Evolutionary conservation across 2,329 filamentous ascomycete genomes (phyloP).

Genomic region (Metarhizium brunneum): DNA sequence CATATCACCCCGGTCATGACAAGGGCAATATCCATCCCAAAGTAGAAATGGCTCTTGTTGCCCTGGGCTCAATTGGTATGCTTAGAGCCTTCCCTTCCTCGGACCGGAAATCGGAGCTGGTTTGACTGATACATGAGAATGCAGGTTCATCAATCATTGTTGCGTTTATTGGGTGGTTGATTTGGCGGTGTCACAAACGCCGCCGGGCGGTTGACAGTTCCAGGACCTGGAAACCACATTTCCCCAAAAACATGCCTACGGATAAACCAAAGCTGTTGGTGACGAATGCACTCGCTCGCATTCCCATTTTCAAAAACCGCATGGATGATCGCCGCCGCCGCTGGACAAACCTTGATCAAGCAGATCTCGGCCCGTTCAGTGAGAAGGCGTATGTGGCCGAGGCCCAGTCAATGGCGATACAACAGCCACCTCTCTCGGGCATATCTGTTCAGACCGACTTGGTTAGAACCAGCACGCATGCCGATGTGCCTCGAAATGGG

Average conservation of each 20-base stretch:
- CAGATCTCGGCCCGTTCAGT: conserved; percentile 12
- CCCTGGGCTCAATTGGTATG: conserved; percentile 12
- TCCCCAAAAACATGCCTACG: neutral
- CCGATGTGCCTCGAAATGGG: neutral
- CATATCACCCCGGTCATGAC: neutral
- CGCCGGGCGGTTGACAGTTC: conserved; percentile 20
- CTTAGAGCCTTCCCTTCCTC: neutral
- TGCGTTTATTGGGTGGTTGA: conserved; percentile 34
- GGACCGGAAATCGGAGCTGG: neutral
- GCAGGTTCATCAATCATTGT: conserved; percentile 33
- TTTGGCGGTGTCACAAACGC: conserved; percentile 24
- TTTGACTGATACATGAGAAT: neutral
- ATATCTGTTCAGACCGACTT: conserved; percentile 10
- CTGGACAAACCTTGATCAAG: conserved; percentile 25
- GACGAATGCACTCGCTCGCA: conserved; percentile 12
- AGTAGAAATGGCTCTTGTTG: conserved; percentile 12
- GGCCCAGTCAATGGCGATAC: neutral
- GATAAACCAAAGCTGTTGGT: conserved; percentile 6
- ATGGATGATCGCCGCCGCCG: conserved; percentile 18
- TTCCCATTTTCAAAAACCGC: conserved; percentile 26
- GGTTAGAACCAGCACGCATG: conserved; percentile 3
- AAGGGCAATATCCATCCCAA: conserved; percentile 2
- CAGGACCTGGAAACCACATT: conserved; percentile 19
- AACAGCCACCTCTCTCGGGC: neutral
- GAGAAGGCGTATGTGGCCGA: conserved; percentile 5